phyloP scores from a whole-genome alignment of 208 protist genomes.

The Leishmania aethiopica region DNA sequence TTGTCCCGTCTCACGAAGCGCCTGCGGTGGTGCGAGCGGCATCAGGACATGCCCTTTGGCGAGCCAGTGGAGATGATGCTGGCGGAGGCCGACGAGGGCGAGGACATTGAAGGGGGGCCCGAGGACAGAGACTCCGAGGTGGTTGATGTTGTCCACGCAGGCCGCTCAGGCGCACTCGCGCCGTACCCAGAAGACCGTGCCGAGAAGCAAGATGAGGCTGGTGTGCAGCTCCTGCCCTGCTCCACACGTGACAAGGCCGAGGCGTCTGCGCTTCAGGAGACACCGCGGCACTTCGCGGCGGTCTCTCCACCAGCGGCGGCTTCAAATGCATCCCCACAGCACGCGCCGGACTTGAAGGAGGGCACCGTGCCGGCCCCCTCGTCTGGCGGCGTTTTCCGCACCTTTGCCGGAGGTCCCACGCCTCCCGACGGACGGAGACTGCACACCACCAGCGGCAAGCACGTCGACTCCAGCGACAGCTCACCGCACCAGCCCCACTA shows the following conservation, averaged over 20 bases:
- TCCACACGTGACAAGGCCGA: conserved; percentile 33
- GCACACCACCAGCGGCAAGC: not conserved
- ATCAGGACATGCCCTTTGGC: conserved; percentile 25
- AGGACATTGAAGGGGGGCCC: not conserved
- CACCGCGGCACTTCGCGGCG: not conserved
- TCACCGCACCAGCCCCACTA: not conserved
- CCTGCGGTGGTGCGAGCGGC: conserved; percentile 20
- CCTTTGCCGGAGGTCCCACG: not conserved
- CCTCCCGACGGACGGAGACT: not conserved
- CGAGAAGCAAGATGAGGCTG: not conserved
- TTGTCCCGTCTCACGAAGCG: conserved; percentile 27
- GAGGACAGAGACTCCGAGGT: conserved; percentile 3
- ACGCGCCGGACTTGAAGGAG: conserved; percentile 9
- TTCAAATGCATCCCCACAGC: not conserved
- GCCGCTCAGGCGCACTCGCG: too few relatives aligned
- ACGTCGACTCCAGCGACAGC: not conserved
- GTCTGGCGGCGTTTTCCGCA: conserved; percentile 13
- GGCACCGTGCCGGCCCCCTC: conserved; percentile 39
- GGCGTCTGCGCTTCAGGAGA: not conserved
- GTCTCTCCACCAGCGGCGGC: not conserved
- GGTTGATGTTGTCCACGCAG: not conserved
- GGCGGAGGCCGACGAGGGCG: conserved; percentile 18
- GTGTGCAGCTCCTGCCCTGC: conserved; percentile 30
- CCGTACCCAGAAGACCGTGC: not conserved
- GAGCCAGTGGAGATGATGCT: conserved; percentile 32